A percentile compares a stretch with the other conserved stretches of the same genome.
Evolutionary conservation across 2,329 filamentous ascomycete genomes (phyloP).

Genomic region (Nothophaeocryptopus gaeumannii): DNA sequence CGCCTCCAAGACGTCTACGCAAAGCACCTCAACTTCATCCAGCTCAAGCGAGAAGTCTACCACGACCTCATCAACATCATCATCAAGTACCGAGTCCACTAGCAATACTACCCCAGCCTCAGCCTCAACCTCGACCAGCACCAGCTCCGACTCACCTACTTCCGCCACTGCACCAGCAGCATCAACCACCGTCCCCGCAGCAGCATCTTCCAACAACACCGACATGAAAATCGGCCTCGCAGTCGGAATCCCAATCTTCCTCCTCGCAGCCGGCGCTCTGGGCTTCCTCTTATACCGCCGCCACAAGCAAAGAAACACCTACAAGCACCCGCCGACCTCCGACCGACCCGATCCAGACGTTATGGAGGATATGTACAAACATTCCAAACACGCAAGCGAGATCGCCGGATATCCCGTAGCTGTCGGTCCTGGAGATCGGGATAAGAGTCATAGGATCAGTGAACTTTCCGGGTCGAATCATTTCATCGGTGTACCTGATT

Average conservation of each 20-base stretch:
- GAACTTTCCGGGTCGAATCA: constrained; percentile 12
- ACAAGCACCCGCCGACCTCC: constrained; percentile 10
- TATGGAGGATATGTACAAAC: constrained; percentile 16
- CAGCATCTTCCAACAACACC: not conserved
- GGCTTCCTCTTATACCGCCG: constrained; percentile 12
- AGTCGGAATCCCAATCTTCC: constrained; percentile 5
- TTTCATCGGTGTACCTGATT: constrained; percentile 1
- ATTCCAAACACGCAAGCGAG: constrained; percentile 13
- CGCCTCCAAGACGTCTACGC: not conserved
- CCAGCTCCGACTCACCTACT: not conserved
- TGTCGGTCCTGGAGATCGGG: not conserved
- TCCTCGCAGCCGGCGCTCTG: constrained; percentile 1
- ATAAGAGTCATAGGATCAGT: constrained; percentile 11
- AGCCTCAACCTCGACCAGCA: constrained; percentile 6
- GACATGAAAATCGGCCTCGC: constrained; percentile 11
- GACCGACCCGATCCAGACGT: constrained; percentile 3
- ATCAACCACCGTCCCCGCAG: not conserved
- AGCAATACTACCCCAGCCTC: constrained; percentile 1
- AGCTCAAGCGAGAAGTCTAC: not conserved
- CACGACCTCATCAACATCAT: not conserved
- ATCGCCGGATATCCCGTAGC: constrained; percentile 12
- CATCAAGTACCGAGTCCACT: not conserved
- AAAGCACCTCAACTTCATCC: not conserved
- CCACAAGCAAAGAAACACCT: constrained; percentile 2
- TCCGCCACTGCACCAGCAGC: not conserved